A percentile compares a stretch with the other conserved stretches of the same genome.
Evolutionary conservation across 139 green algal genomes (phyloP).

Genomic region (Marvania coccoides): DNA sequence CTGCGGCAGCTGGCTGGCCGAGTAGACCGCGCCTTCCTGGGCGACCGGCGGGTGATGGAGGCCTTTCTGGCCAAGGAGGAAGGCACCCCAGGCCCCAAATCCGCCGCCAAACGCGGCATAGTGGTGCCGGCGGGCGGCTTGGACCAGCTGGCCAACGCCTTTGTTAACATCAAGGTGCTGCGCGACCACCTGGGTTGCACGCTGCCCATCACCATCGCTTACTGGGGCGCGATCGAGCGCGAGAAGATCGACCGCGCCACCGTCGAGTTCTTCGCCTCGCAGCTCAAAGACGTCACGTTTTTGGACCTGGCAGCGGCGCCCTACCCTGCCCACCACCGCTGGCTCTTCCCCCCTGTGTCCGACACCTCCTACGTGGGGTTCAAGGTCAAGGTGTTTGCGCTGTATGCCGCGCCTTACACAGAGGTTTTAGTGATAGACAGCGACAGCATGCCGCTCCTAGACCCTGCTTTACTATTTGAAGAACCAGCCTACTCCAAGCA

Average conservation of each 20-base stretch:
- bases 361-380: background rate
- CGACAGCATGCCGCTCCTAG: constrained; percentile 14
- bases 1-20: background rate
- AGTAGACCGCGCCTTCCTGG: constrained; percentile 1
- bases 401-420: constrained; percentile 13
- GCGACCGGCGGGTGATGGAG: constrained; percentile 4
- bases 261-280: background rate
- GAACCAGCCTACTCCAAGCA: background rate
- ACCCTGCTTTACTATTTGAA: constrained; percentile 26
- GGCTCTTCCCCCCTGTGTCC: background rate
- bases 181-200: constrained; percentile 5
- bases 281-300: constrained; percentile 2
- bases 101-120: constrained; percentile 1
- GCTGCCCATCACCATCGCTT: constrained; percentile 14
- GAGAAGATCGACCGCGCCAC: background rate
- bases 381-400: constrained; percentile 20
- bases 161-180: constrained; percentile 11
- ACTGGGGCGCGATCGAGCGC: background rate
- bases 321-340: background rate
- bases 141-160: constrained; percentile 6
- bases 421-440: constrained; percentile 27
- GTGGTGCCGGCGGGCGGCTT: constrained; percentile 7
- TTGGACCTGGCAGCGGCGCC: background rate
- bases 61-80: background rate
- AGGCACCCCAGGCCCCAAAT: background rate